A percentile compares a stretch with the other conserved stretches of the same genome.
Conservation (phyloP, 768 basidiomycete genomes). For the Boletus sensibilis region DNA sequence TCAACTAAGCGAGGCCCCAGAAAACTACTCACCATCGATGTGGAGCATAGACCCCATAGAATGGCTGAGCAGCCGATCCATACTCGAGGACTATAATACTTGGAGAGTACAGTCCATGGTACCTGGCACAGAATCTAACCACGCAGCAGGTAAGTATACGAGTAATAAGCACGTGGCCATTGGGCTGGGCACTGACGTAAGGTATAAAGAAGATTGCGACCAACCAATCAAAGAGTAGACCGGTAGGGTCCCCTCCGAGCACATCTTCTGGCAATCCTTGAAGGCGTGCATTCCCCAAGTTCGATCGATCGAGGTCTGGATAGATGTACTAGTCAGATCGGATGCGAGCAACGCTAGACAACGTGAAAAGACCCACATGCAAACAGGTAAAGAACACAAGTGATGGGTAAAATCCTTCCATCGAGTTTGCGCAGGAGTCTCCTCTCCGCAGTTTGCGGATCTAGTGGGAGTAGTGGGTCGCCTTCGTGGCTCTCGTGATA, state of each 20-base stretch:
- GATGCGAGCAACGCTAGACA: neutral
- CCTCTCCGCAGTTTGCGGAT: constrained; percentile 41
- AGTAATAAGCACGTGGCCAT: neutral
- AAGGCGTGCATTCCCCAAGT: constrained; percentile 76
- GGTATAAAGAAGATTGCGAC: constrained; percentile 78
- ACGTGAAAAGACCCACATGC: constrained; percentile 52
- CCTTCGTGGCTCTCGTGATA: constrained; percentile 11
- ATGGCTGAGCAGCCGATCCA: constrained; percentile 71
- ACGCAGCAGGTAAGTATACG: neutral
- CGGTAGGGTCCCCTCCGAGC: constrained; percentile 66
- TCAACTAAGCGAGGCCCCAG: neutral
- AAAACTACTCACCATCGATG: constrained; percentile 53
- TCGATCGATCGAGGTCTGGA: constrained; percentile 66
- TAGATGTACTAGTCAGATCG: neutral
- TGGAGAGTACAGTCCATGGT: constrained; percentile 65
- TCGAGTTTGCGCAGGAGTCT: constrained; percentile 65
- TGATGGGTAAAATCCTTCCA: constrained; percentile 63
- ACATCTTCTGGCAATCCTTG: constrained; percentile 66
- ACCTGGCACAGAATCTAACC: constrained; percentile 66
- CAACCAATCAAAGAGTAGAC: constrained; percentile 73
- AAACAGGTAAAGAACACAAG: constrained; percentile 73
- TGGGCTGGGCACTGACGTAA: constrained; percentile 48
- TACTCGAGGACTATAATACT: constrained; percentile 62
- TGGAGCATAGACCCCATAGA: constrained; percentile 73
- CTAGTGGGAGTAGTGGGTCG: constrained; percentile 21